phyloP scores from a whole-genome alignment of 345 rosid genomes.

The Lagerstroemia speciosa region DNA sequence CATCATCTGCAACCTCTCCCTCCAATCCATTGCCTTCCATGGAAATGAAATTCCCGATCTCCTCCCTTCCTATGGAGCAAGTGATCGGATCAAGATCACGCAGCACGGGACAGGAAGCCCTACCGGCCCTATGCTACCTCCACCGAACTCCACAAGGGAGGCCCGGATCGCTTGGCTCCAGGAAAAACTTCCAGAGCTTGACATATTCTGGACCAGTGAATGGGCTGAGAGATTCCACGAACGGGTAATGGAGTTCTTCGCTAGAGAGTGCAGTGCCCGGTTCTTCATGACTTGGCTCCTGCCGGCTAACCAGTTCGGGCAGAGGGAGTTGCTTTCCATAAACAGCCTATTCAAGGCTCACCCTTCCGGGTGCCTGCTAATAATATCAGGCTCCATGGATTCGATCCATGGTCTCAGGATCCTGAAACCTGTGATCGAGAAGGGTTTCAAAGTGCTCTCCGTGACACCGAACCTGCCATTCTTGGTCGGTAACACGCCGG shows the following conservation, averaged over 20 bases:
- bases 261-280: constrained; percentile 35
- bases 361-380: constrained; percentile 55
- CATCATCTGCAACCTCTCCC: background rate
- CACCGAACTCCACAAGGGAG: constrained; percentile 31
- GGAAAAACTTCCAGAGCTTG: constrained; percentile 26
- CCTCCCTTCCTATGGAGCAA: background rate
- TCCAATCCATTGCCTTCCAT: background rate
- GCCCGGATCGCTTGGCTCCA: constrained; percentile 42
- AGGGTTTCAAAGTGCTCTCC: constrained; percentile 37
- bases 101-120: background rate
- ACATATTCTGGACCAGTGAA: constrained; percentile 39
- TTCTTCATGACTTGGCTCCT: constrained; percentile 89
- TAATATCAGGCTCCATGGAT: constrained; percentile 58
- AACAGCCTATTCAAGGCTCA: constrained; percentile 60
- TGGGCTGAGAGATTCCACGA: constrained; percentile 36
- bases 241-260: constrained; percentile 39
- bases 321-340: constrained; percentile 40
- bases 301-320: constrained; percentile 35
- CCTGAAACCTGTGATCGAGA: constrained; percentile 45
- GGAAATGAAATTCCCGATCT: background rate
- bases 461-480: constrained; percentile 49
- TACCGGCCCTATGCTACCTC: constrained; percentile 28
- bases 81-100: background rate
- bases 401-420: constrained; percentile 36
- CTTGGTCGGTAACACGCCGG: constrained; percentile 55